Percentiles rank a stretch among this genome's conserved stretches.
Conservation (phyloP, 495 filamentous ascomycete genomes). For the Xylaria curta region DNA sequence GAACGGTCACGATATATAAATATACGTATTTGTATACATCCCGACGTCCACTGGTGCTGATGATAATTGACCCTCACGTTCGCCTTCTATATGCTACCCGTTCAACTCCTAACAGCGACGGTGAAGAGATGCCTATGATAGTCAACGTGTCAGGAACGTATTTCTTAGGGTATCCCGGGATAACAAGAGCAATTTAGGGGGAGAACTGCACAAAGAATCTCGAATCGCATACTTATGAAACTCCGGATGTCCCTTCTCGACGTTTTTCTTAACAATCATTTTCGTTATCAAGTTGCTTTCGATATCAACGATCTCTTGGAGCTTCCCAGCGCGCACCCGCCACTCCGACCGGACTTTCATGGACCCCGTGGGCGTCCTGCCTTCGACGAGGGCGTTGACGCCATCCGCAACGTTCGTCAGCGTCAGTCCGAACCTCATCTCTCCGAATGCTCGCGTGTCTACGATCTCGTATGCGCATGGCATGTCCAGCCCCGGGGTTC, state of each 20-base stretch:
- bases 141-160: not conserved
- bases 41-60: not conserved
- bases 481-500: constrained; percentile 20
- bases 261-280: constrained; percentile 42
- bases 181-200: not conserved
- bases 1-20: not conserved
- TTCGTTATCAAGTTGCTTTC: constrained; percentile 48
- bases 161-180: not conserved
- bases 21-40: not conserved
- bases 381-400: constrained; percentile 46
- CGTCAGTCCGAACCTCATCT: constrained; percentile 49
- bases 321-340: constrained; percentile 35
- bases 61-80: not conserved
- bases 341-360: constrained; percentile 51
- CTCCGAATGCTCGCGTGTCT: constrained; percentile 46
- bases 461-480: constrained; percentile 32
- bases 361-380: constrained; percentile 46
- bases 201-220: not conserved
- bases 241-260: constrained; percentile 32
- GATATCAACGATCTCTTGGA: constrained; percentile 45
- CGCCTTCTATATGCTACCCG: not conserved
- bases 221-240: constrained; percentile 20
- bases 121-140: constrained; percentile 25
- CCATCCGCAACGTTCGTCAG: constrained; percentile 38
- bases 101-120: constrained; percentile 26